Evolutionary conservation across 2,329 filamentous ascomycete species (phyloP), one percentile per base, ranked within the genome.

Genomic region (Geosmithia flava): DNA sequence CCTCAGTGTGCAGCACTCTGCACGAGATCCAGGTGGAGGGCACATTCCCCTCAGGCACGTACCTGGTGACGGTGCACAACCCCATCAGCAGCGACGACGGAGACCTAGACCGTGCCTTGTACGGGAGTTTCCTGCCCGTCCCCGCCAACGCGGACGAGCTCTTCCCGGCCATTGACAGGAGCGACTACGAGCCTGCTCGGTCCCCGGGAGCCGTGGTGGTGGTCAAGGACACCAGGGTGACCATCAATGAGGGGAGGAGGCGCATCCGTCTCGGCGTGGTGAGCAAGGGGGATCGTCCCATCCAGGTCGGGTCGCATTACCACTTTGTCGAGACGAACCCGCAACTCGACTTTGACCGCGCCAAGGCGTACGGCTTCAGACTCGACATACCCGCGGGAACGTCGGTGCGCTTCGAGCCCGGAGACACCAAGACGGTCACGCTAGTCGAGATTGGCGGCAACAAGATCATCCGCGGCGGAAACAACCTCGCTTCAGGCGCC

Each of bases 241-340:
- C 68, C 46, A 66, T 97, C 56, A 95, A 88, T 61, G 74, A 82
- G 56, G 83, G 83, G 40, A 76, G 88, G 47, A 81, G 78, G 65
- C 76, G 90, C 51, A 82, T 90, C 53, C 75, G 68, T 51, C 68
- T 97, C 40, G 80, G 73, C 59, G 87, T 97, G 41, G 89, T 83
- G 53, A 95, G 87, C 64, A 86, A 78, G 57, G 91, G 91, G 7
- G 91, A 97, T 64, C 74, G 91, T 30, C 91, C 91, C 1, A 85
- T 96, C 51, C 90, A 96, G 72, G 85, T 90, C 51, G 91, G 91
- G 30, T 95, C 88, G 30, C 91, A 97, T 67, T 97, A 95, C 64
- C 91, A 96, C 67, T 95, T 97, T 62, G 80, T 95, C 59, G 91
- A 97, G 69, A 85, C 82, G n/a, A 97, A 97, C 65, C 87, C 89